A percentile compares a stretch with the other conserved stretches of the same genome.
These are phyloP conservation scores for Prillingera fragicola DNA, from an alignment of 1,284 basidiomycete species.

Conservation along the genomic window DNA sequence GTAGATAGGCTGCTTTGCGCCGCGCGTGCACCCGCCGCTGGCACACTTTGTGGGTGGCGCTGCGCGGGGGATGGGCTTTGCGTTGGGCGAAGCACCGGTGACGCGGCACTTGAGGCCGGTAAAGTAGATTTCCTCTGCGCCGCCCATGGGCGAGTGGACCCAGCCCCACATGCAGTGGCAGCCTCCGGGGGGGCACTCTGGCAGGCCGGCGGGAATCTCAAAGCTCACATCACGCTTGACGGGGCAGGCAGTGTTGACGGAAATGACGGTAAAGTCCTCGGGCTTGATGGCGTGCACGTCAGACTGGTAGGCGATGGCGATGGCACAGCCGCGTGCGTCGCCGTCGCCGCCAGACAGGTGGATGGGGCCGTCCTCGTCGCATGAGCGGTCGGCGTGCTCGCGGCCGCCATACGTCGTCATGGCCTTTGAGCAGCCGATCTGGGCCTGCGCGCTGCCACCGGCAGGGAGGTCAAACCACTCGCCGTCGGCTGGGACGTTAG, in stretches of 20 bases:
- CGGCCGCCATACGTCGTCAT: conserved; percentile 21
- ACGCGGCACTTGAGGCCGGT: conserved; percentile 40
- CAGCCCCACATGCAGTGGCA: conserved; percentile 51
- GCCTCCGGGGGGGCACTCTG: conserved; percentile 59
- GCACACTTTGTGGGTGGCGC: conserved; percentile 26
- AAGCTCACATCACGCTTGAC: conserved; percentile 62
- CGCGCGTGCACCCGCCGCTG: conserved; percentile 22
- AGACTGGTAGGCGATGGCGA: conserved; percentile 65
- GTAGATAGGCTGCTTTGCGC: conserved; percentile 38
- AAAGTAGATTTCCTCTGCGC: conserved; percentile 38
- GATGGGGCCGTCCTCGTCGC: too few species aligned
- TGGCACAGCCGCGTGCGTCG: conserved; percentile 13
- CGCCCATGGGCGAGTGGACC: conserved; percentile 33
- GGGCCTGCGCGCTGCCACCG: conserved; percentile 32
- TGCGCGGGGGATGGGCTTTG: conserved; percentile 27
- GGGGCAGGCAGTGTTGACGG: conserved; percentile 65
- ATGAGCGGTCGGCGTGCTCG: too few species aligned
- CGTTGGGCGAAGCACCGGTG: conserved; percentile 30
- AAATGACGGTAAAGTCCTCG: conserved; percentile 64
- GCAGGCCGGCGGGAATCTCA: conserved; percentile 60
- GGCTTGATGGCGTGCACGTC: conserved; percentile 56
- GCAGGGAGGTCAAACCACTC: conserved; percentile 39
- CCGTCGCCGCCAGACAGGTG: too few species aligned
- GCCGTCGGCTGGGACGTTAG: conserved; percentile 20
- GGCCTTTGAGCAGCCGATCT: conserved; percentile 38